These are phyloP conservation scores for Fagopyrum homotropicum DNA, from an alignment of 148 eudicot species.

Conservation along the genomic window DNA sequence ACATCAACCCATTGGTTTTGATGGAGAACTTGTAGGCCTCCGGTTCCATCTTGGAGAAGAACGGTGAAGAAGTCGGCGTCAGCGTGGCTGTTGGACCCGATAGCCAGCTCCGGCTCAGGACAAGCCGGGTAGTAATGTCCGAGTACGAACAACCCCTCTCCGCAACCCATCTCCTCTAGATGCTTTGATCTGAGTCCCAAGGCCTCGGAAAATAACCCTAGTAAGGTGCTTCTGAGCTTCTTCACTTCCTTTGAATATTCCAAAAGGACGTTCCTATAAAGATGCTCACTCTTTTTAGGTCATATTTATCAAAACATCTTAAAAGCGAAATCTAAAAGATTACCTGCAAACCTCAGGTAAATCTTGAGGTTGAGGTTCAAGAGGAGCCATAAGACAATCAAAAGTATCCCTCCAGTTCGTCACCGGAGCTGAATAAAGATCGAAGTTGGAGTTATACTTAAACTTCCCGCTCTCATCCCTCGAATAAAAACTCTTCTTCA, in stretches of 20 bases:
- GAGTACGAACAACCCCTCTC: background rate
- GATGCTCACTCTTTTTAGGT: no score
- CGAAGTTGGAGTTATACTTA: slow-evolving; percentile 22
- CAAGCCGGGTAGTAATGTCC: slow-evolving; percentile 46
- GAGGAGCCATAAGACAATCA: slow-evolving; percentile 13
- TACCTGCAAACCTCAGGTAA: slow-evolving; percentile 25
- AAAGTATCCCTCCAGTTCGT: slow-evolving; percentile 40
- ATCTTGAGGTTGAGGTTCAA: slow-evolving; percentile 17
- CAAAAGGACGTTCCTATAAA: background rate
- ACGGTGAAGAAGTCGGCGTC: slow-evolving; percentile 31
- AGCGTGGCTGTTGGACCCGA: slow-evolving; percentile 34
- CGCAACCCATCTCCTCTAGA: slow-evolving; percentile 31
- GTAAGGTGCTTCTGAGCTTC: slow-evolving; percentile 13
- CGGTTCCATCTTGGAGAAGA: slow-evolving; percentile 31
- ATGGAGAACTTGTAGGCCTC: slow-evolving; percentile 43
- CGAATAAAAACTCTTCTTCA: slow-evolving; percentile 26
- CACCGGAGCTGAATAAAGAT: slow-evolving; percentile 16
- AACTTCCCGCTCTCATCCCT: slow-evolving; percentile 21
- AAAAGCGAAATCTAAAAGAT: background rate
- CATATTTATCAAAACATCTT: no score
- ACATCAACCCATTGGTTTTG: slow-evolving; percentile 41
- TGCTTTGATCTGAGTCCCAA: slow-evolving; percentile 25
- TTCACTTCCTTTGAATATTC: slow-evolving; percentile 25
- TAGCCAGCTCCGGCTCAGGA: slow-evolving; percentile 40
- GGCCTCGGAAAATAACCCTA: slow-evolving; percentile 23